These are phyloP conservation scores for Nicotiana obtusifolia DNA, from an alignment of 257 asterid genomes.

Conservation along the genomic window DNA sequence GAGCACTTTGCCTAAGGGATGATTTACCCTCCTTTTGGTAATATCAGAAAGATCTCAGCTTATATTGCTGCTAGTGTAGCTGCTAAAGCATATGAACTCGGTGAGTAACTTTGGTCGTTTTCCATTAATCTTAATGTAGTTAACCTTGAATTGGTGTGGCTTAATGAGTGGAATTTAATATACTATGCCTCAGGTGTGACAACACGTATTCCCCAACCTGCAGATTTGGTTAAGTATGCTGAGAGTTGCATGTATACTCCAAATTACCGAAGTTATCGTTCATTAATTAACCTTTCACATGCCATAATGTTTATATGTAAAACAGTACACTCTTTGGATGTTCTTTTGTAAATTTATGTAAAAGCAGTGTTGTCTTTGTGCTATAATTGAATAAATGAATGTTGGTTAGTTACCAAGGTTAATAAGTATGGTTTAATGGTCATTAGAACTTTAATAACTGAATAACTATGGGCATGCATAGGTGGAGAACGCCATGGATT, in stretches of 20 bases:
- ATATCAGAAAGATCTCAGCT: conserved; percentile 85
- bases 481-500: too few relatives aligned
- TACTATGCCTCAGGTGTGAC: conserved; percentile 49
- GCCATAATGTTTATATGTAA: background rate
- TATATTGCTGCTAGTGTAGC: conserved; percentile 87
- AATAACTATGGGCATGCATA: too few relatives aligned
- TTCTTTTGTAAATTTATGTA: background rate
- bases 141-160: background rate
- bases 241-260: conserved; percentile 98
- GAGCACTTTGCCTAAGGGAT: conserved; percentile 85
- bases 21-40: conserved; percentile 80
- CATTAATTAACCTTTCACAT: conserved; percentile 3
- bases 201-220: conserved; percentile 78
- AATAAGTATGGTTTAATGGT: too few relatives aligned
- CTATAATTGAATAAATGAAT: background rate
- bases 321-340: background rate
- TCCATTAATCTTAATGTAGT: background rate
- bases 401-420: too few relatives aligned
- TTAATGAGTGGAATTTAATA: background rate
- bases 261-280: conserved; percentile 62
- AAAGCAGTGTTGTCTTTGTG: background rate
- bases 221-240: conserved; percentile 72
- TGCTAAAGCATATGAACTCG: conserved; percentile 90
- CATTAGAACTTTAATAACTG: too few relatives aligned
- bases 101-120: conserved; percentile 28